Conservation (phyloP, 208 protist species). For the Phytomonas sp. region DNA sequence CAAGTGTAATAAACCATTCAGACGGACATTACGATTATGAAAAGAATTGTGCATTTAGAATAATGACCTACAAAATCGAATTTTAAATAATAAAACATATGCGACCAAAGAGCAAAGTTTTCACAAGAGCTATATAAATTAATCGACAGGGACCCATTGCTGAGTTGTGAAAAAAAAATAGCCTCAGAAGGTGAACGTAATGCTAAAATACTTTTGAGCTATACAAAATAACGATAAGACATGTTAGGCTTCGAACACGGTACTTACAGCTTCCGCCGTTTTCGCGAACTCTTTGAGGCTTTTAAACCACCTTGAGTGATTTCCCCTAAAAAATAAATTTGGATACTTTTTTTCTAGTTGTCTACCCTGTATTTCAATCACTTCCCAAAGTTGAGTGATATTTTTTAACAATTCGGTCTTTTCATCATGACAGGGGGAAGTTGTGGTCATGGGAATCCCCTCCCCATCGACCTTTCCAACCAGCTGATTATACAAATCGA, state of each 20-base stretch:
- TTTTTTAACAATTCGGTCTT: conserved; percentile 39
- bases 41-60: not conserved
- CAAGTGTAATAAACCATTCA: not conserved
- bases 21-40: not conserved
- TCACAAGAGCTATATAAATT: not conserved
- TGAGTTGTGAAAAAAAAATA: not conserved
- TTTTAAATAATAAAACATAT: conserved; percentile 2
- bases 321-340: conserved; percentile 52
- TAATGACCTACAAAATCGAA: not conserved
- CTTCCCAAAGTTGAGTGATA: conserved; percentile 35
- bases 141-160: not conserved
- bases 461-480: conserved; percentile 20
- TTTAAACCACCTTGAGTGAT: conserved; percentile 33
- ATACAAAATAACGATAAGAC: not conserved
- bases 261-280: conserved; percentile 49
- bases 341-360: conserved; percentile 58
- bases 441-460: conserved; percentile 29
- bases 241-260: conserved; percentile 51
- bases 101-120: not conserved
- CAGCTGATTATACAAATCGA: conserved; percentile 12
- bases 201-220: not conserved
- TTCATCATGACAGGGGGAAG: conserved; percentile 44
- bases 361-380: conserved; percentile 50
- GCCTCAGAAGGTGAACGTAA: conserved; percentile 1
- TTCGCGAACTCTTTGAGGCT: conserved; percentile 34